Conservation (phyloP, 2,329 filamentous ascomycete species). For the Escovopsis weberi region DNA sequence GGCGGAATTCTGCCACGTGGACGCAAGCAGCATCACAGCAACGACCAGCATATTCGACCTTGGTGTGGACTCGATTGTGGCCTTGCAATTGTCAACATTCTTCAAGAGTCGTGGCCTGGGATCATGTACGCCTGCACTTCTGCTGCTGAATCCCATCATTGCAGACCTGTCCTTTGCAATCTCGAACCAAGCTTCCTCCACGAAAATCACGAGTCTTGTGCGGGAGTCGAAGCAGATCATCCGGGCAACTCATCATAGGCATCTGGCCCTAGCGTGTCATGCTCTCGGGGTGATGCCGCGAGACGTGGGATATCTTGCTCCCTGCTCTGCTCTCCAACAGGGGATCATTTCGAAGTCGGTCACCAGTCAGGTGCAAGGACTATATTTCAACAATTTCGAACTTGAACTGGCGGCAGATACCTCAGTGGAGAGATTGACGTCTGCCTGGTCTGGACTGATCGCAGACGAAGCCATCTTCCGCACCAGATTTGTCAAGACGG, state of each 20-base stretch:
- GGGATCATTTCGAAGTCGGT: constrained; percentile 66
- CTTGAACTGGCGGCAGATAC: constrained; percentile 36
- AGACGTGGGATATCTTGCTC: constrained; percentile 58
- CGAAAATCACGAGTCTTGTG: constrained; percentile 10
- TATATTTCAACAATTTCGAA: constrained; percentile 68
- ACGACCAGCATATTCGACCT: constrained; percentile 67
- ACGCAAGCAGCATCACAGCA: constrained; percentile 28
- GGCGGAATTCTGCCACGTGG: constrained; percentile 33
- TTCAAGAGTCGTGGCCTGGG: constrained; percentile 49
- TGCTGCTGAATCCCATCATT: constrained; percentile 49
- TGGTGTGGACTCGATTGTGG: constrained; percentile 78
- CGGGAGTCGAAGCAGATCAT: constrained; percentile 45
- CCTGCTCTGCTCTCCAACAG: constrained; percentile 75
- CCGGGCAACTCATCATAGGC: constrained; percentile 47
- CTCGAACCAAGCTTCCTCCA: not conserved
- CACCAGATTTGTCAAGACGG: constrained; percentile 56
- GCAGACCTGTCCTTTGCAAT: constrained; percentile 30
- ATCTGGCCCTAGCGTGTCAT: constrained; percentile 37
- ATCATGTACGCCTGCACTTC: constrained; percentile 44
- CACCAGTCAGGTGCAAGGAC: constrained; percentile 32
- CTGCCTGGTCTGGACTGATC: constrained; percentile 44
- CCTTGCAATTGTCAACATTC: constrained; percentile 50
- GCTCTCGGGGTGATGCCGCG: constrained; percentile 33
- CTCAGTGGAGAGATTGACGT: constrained; percentile 31
- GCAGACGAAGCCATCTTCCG: constrained; percentile 48